Percentiles rank a stretch among this genome's conserved stretches.
Evolutionary conservation across 495 filamentous ascomycete species (phyloP).

Genomic region (Durotheca rogersii): DNA sequence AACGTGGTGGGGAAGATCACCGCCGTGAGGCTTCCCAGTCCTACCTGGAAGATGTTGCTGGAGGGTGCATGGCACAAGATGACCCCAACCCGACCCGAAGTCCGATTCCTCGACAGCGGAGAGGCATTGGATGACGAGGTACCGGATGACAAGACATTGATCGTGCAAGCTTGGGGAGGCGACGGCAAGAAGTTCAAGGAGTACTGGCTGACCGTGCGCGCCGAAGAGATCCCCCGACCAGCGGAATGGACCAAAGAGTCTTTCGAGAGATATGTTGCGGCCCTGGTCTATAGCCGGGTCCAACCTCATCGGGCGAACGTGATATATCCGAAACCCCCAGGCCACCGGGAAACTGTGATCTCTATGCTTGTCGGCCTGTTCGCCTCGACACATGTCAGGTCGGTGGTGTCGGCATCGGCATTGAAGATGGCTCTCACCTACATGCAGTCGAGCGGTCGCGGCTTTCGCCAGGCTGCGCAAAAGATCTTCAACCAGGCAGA

Average conservation of each 20-base stretch:
- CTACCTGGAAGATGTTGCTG: slow-evolving; percentile 1
- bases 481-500: slow-evolving; percentile 28
- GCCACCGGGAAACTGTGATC: slow-evolving; percentile 36
- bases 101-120: slow-evolving; percentile 8
- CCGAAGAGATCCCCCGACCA: slow-evolving; percentile 37
- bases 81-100: background rate
- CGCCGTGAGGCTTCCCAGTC: slow-evolving; percentile 22
- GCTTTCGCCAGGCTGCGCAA: slow-evolving; percentile 19
- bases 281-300: slow-evolving; percentile 33
- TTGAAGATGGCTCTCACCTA: slow-evolving; percentile 43
- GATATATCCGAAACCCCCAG: slow-evolving; percentile 28
- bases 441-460: slow-evolving; percentile 23
- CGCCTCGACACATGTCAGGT: slow-evolving; percentile 22
- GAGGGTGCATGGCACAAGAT: slow-evolving; percentile 5
- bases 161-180: slow-evolving; percentile 4
- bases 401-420: slow-evolving; percentile 32
- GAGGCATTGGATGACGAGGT: slow-evolving; percentile 7
- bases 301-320: slow-evolving; percentile 18
- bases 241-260: slow-evolving; percentile 38
- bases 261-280: slow-evolving; percentile 39
- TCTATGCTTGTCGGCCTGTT: slow-evolving; percentile 33
- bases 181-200: slow-evolving; percentile 8
- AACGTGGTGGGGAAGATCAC: slow-evolving; percentile 17
- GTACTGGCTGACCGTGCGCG: slow-evolving; percentile 26
- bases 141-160: slow-evolving; percentile 23